Evolutionary conservation across 2,329 filamentous ascomycete genomes (phyloP).

Genomic region (Clathrospora elynae): DNA sequence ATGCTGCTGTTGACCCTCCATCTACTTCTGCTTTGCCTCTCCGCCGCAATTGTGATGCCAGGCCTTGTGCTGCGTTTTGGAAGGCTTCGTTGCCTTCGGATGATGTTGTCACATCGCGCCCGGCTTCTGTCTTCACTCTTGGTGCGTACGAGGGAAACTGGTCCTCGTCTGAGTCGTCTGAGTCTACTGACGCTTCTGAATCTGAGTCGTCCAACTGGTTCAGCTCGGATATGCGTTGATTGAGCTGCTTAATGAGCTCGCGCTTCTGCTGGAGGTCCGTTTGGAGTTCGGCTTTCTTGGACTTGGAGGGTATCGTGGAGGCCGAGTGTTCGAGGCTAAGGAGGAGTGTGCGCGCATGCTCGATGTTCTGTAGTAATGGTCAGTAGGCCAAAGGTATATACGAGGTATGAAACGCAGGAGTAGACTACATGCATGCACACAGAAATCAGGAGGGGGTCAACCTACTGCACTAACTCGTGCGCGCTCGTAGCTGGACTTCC

Average conservation of each 20-base stretch:
- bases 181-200: conserved; percentile 44
- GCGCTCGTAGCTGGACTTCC: conserved; percentile 69
- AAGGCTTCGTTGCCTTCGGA: conserved; percentile 42
- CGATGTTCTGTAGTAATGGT: conserved; percentile 63
- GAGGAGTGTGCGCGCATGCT: conserved; percentile 71
- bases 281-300: conserved; percentile 65
- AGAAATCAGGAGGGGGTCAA: conserved; percentile 4
- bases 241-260: conserved; percentile 68
- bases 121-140: conserved; percentile 39
- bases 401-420: too few species aligned
- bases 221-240: conserved; percentile 70
- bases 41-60: conserved; percentile 43
- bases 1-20: conserved; percentile 33
- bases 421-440: too few species aligned
- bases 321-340: conserved; percentile 73
- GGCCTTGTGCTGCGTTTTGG: conserved; percentile 40
- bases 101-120: conserved; percentile 38
- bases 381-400: conserved; percentile 3
- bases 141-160: conserved; percentile 51
- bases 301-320: conserved; percentile 49
- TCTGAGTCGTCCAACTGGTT: conserved; percentile 60
- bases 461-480: conserved; percentile 62
- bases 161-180: conserved; percentile 53
- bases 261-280: conserved; percentile 68
- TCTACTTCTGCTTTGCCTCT: conserved; percentile 31